These are phyloP conservation scores for Schizothecium vesticola DNA, from an alignment of 495 filamentous ascomycete genomes.

Conservation along the genomic window DNA sequence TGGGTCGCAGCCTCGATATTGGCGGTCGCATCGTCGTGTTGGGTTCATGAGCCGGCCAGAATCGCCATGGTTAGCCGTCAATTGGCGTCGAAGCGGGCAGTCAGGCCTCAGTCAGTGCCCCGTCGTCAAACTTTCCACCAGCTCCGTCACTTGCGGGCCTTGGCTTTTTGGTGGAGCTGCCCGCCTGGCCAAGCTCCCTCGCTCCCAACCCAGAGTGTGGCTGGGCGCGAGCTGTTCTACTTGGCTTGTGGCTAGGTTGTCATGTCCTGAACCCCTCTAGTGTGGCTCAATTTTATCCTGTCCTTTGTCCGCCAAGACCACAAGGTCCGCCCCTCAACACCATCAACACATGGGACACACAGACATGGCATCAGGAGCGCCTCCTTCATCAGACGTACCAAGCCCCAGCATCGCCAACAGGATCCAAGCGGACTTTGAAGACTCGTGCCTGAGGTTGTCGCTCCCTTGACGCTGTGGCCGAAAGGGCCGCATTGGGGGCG, in stretches of 20 bases:
- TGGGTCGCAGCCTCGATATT: constrained; percentile 19
- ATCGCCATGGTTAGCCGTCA: constrained; percentile 27
- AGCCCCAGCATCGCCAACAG: not conserved
- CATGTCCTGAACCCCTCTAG: no score
- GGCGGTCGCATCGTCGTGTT: constrained; percentile 30
- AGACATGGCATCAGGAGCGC: not conserved
- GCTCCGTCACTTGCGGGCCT: not conserved
- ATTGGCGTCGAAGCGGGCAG: constrained; percentile 9
- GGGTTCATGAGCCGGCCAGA: constrained; percentile 24
- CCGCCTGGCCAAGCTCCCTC: not conserved
- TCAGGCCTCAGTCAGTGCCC: not conserved
- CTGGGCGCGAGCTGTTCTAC: not conserved
- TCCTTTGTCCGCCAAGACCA: not conserved
- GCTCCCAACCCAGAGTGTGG: not conserved
- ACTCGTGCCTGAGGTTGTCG: not conserved
- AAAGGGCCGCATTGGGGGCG: not conserved
- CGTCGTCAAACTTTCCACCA: not conserved
- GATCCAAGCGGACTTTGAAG: not conserved
- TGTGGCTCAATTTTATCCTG: not conserved
- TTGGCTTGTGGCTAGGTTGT: no score
- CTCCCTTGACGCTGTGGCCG: not conserved
- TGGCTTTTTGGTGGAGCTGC: not conserved
- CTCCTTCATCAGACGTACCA: not conserved
- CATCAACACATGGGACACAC: not conserved
- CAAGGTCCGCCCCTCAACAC: not conserved